phyloP scores from a whole-genome alignment of 2,329 filamentous ascomycete genomes.

The Cladobotryum protrusum region DNA sequence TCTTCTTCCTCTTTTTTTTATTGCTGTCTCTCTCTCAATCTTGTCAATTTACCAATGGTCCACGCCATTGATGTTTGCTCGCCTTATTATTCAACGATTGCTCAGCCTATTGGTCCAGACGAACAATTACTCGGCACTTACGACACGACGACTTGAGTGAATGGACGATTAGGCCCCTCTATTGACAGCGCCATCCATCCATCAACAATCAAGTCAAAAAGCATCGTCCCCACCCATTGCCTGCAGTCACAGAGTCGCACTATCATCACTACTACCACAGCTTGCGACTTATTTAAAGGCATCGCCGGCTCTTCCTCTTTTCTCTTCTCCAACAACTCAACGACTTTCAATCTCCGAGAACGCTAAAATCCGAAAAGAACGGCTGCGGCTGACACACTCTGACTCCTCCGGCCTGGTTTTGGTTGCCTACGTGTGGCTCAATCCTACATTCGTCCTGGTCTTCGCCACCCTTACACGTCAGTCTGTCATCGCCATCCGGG shows the following conservation, averaged over 20 bases:
- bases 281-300: no score
- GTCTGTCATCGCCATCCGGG: slow-evolving; percentile 18
- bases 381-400: slow-evolving; percentile 4
- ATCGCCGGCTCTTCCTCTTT: no score
- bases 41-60: no score
- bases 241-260: no score
- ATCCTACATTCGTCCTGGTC: neutral
- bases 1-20: no score
- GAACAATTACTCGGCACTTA: neutral
- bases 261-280: no score
- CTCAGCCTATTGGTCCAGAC: neutral
- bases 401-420: neutral
- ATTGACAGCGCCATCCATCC: neutral
- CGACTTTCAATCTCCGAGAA: slow-evolving; percentile 3
- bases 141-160: slow-evolving; percentile 3
- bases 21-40: no score
- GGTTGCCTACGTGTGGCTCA: slow-evolving; percentile 9
- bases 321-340: neutral
- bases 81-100: neutral
- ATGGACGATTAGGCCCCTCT: slow-evolving; percentile 5
- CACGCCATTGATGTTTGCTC: neutral
- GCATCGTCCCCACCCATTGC: no score
- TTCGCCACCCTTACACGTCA: slow-evolving; percentile 13
- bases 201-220: no score
- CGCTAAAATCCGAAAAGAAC: slow-evolving; percentile 10